phyloP scores from a whole-genome alignment of 2,329 filamentous ascomycete genomes.

The Furcasterigmium furcatum region DNA sequence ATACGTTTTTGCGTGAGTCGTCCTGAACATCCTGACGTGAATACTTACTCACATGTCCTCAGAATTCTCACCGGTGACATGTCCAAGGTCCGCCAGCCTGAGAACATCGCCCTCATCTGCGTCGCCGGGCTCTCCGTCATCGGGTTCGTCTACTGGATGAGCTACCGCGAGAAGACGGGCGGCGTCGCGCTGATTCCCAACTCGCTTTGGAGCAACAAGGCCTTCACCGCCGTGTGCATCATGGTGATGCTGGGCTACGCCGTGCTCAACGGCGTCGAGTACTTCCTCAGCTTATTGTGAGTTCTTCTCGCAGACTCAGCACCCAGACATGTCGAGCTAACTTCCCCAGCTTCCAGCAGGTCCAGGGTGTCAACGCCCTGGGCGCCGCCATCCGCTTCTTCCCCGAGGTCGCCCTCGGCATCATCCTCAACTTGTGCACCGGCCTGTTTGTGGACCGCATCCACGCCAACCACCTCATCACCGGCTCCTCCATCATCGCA shows the following conservation, averaged over 20 bases:
- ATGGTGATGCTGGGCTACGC: conserved; percentile 37
- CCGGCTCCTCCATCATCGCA: conserved; percentile 28
- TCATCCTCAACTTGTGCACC: conserved; percentile 26
- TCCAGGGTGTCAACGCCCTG: conserved; percentile 35
- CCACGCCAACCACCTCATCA: conserved; percentile 23
- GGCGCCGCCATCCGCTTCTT: conserved; percentile 37
- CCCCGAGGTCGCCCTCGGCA: conserved; percentile 29
- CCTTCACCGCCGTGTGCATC: conserved; percentile 49
- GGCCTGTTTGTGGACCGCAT: conserved; percentile 31
- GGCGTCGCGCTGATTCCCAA: conserved; percentile 43
- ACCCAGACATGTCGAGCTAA: background rate
- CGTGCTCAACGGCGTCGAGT: conserved; percentile 39
- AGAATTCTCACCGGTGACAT: conserved; percentile 6
- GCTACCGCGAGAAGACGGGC: background rate
- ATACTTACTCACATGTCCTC: background rate
- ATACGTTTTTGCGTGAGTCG: conserved; percentile 17
- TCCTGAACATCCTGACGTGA: conserved; percentile 16
- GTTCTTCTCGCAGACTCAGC: conserved; percentile 3
- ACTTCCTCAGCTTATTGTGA: conserved; percentile 37
- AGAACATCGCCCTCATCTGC: conserved; percentile 6
- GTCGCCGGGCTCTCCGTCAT: background rate
- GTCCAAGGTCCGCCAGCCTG: conserved; percentile 3
- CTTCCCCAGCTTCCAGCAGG: conserved; percentile 35
- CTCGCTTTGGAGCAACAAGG: conserved; percentile 49
- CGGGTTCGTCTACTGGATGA: conserved; percentile 3